Percentiles rank a stretch among this genome's conserved stretches.
Conservation (phyloP, 2,329 filamentous ascomycete genomes). For the Escovopsis weberi region DNA sequence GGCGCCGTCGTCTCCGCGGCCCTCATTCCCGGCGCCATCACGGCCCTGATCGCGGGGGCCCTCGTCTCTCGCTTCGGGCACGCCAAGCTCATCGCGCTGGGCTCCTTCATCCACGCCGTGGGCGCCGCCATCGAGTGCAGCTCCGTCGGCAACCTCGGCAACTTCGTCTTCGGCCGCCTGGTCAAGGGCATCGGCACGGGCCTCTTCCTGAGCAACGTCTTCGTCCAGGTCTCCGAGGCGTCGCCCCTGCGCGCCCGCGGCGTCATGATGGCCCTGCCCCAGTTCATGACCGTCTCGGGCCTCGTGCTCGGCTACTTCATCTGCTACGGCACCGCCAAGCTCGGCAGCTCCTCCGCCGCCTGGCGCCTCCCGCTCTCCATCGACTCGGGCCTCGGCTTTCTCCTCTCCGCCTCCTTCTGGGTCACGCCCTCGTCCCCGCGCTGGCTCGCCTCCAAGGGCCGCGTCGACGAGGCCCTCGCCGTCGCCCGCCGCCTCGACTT, state of each 20-base stretch:
- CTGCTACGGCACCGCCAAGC: slow-evolving; percentile 39
- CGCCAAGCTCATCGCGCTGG: slow-evolving; percentile 34
- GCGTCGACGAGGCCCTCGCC: slow-evolving; percentile 26
- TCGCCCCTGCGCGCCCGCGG: slow-evolving; percentile 36
- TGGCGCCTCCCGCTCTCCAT: slow-evolving; percentile 40
- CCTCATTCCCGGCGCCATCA: slow-evolving; percentile 42
- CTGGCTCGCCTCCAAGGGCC: slow-evolving; percentile 34
- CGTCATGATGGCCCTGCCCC: slow-evolving; percentile 35
- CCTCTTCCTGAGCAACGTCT: slow-evolving; percentile 37
- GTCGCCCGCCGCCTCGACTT: slow-evolving; percentile 28
- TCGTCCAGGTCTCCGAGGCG: slow-evolving; percentile 44
- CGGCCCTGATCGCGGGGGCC: slow-evolving; percentile 42
- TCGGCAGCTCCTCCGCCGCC: slow-evolving; percentile 29
- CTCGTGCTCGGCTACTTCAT: slow-evolving; percentile 43
- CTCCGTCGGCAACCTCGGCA: slow-evolving; percentile 21
- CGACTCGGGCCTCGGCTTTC: slow-evolving; percentile 18
- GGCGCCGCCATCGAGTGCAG: slow-evolving; percentile 30
- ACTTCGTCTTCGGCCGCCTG: slow-evolving; percentile 40
- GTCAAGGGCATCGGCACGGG: slow-evolving; percentile 44
- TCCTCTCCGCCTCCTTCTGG: slow-evolving; percentile 17
- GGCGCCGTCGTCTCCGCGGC: slow-evolving; percentile 47
- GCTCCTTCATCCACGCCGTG: slow-evolving; percentile 36
- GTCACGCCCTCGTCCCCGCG: slow-evolving; percentile 37
- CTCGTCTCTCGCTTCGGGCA: slow-evolving; percentile 40
- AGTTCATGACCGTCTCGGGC: slow-evolving; percentile 37